Evolutionary conservation across 345 rosid species (phyloP).

Genomic region (Citrus unshiu): DNA sequence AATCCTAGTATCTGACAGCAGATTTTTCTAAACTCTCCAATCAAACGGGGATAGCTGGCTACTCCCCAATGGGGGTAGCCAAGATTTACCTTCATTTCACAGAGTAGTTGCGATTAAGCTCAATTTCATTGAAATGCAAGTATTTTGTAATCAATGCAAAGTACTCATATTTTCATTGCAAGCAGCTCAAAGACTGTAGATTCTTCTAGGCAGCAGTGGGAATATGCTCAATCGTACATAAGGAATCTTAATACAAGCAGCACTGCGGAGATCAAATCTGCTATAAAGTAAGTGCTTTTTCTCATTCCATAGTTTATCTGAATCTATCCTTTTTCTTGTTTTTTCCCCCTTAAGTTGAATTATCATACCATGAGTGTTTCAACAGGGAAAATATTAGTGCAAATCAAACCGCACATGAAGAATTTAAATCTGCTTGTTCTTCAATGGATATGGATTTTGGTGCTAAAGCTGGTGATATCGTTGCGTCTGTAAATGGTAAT

Average conservation of each 20-base stretch:
- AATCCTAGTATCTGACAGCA: background rate
- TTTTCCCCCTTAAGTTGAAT: background rate
- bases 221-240: slow-evolving; percentile 36
- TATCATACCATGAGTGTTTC: background rate
- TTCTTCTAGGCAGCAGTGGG: slow-evolving; percentile 53
- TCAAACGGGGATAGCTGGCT: background rate
- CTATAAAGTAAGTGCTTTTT: slow-evolving; percentile 27
- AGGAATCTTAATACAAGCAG: slow-evolving; percentile 27
- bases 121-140: background rate
- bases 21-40: background rate
- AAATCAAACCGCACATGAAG: slow-evolving; percentile 37
- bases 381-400: slow-evolving; percentile 44
- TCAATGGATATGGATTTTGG: slow-evolving; percentile 40
- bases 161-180: slow-evolving; percentile 6
- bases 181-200: slow-evolving; percentile 54
- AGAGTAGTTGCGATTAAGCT: background rate
- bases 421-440: slow-evolving; percentile 44
- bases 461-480: slow-evolving; percentile 36
- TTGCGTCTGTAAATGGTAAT: slow-evolving; percentile 55
- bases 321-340: background rate
- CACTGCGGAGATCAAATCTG: slow-evolving; percentile 32
- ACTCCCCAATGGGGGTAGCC: too few species aligned
- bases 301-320: background rate
- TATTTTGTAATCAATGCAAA: background rate
- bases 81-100: background rate